Conservation (phyloP, 2,329 filamentous ascomycete species). For the Verticillium dahliae region DNA sequence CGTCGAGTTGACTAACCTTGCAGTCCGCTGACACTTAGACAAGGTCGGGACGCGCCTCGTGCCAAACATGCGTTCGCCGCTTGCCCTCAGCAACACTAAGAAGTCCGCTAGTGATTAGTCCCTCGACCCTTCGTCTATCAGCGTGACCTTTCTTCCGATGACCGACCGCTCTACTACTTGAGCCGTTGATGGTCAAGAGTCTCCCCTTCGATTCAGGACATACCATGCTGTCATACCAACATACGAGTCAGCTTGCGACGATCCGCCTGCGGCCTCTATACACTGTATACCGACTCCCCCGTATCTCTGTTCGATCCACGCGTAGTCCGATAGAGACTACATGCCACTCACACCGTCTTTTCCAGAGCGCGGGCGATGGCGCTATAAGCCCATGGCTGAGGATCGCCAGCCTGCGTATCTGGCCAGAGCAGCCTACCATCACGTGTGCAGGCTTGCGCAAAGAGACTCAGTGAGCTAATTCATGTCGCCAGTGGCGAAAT, state of each 20-base stretch:
- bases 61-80: no score
- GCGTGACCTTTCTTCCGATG: not conserved
- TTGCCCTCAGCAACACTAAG: no score
- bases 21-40: not conserved
- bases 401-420: no score
- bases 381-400: no score
- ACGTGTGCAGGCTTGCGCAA: no score
- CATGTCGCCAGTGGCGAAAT: no score
- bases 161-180: not conserved
- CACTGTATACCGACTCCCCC: not conserved
- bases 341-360: not conserved
- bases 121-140: not conserved
- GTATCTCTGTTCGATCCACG: not conserved
- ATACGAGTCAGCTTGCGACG: not conserved
- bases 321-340: not conserved
- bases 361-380: not conserved
- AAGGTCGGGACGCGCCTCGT: no score
- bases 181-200: not conserved
- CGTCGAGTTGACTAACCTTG: not conserved
- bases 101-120: not conserved
- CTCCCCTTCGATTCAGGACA: not conserved
- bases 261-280: not conserved
- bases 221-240: not conserved
- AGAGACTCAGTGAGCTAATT: no score
- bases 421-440: no score